Percentiles rank a stretch among this genome's conserved stretches.
phyloP scores from a whole-genome alignment of 164 flowering plant species.

The Buxus sempervirens region DNA sequence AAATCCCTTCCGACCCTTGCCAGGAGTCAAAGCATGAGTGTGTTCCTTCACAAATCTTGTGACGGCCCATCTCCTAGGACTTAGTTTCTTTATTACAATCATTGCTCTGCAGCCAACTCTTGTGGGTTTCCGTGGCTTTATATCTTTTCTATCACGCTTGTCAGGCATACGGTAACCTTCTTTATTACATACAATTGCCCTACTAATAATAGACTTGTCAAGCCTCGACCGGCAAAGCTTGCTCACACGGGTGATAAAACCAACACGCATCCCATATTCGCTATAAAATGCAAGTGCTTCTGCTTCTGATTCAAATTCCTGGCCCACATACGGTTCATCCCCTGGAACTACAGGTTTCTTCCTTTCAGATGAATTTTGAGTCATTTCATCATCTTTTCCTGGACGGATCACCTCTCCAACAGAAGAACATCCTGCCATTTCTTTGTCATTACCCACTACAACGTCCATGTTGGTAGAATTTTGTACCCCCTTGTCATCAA shows the following conservation, averaged over 20 bases:
- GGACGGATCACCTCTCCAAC: constrained; percentile 26
- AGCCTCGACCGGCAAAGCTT: constrained; percentile 83
- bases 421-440: constrained; percentile 30
- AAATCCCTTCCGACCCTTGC: constrained; percentile 53
- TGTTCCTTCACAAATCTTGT: constrained; percentile 60
- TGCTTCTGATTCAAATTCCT: constrained; percentile 71
- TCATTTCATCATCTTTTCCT: constrained; percentile 28
- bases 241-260: constrained; percentile 66
- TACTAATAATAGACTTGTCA: constrained; percentile 63
- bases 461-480: constrained; percentile 27
- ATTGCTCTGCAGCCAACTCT: constrained; percentile 68
- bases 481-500: constrained; percentile 26
- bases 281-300: constrained; percentile 73
- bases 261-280: constrained; percentile 61
- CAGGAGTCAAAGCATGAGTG: constrained; percentile 49
- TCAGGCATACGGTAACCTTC: constrained; percentile 63
- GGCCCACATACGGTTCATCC: constrained; percentile 66
- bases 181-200: constrained; percentile 77
- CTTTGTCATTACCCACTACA: constrained; percentile 27
- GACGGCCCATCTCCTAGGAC: constrained; percentile 63
- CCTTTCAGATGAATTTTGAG: constrained; percentile 21
- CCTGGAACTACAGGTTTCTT: constrained; percentile 17
- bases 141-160: constrained; percentile 38
- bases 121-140: constrained; percentile 49
- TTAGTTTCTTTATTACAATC: constrained; percentile 47